Percentiles rank a stretch among this genome's conserved stretches.
Evolutionary conservation across 1,284 basidiomycete species (phyloP).

Genomic region (Tilletia indica): DNA sequence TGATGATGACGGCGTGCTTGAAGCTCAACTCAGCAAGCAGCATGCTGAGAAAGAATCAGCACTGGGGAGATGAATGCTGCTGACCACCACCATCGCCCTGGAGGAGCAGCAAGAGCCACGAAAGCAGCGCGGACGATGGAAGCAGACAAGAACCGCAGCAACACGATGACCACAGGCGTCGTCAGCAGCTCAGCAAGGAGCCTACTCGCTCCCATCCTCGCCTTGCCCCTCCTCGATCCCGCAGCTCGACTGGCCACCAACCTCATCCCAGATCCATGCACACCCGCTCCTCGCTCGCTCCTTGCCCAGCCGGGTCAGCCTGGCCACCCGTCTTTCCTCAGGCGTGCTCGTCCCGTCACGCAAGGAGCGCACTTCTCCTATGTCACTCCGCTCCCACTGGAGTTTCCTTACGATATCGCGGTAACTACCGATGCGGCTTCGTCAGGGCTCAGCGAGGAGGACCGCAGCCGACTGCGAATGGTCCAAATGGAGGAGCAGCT

Average conservation of each 20-base stretch:
- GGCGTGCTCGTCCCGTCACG: conserved; percentile 68
- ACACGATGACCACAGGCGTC: too few relatives aligned
- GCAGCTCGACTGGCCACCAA: conserved; percentile 67
- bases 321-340: conserved; percentile 58
- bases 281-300: conserved; percentile 60
- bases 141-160: too few relatives aligned
- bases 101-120: too few relatives aligned
- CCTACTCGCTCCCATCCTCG: conserved; percentile 27
- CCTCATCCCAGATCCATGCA: conserved; percentile 69
- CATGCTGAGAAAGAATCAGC: too few relatives aligned
- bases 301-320: conserved; percentile 59
- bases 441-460: conserved; percentile 29
- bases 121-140: too few relatives aligned
- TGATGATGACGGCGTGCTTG: too few relatives aligned
- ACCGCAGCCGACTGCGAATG: conserved; percentile 19
- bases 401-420: conserved; percentile 79
- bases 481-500: conserved; percentile 11
- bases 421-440: conserved; percentile 32
- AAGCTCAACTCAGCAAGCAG: too few relatives aligned
- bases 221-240: conserved; percentile 66
- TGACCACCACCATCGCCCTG: too few relatives aligned
- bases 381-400: conserved; percentile 75
- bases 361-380: conserved; percentile 74
- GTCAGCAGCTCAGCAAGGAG: too few relatives aligned
- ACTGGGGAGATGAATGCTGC: too few relatives aligned